Conservation (phyloP, 345 rosid species). For the Geranium rotundifolium region DNA sequence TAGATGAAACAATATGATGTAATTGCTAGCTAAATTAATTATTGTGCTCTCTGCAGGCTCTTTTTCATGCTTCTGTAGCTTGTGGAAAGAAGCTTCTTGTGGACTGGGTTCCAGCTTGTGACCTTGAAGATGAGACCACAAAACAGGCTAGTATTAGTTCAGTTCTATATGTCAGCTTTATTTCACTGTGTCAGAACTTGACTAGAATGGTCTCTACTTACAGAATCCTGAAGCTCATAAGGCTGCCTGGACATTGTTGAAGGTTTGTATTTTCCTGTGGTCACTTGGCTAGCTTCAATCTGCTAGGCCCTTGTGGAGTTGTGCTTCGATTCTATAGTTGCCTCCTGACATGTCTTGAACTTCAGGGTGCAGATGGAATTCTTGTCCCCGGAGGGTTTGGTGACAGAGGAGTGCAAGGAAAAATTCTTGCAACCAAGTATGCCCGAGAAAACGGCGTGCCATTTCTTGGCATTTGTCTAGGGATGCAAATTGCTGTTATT, state of each 20-base stretch:
- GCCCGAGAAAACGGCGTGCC: slow-evolving; percentile 87
- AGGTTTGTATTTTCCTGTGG: slow-evolving; percentile 33
- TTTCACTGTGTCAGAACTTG: slow-evolving; percentile 11
- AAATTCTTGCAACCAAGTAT: slow-evolving; percentile 76
- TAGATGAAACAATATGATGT: neutral
- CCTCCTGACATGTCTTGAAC: slow-evolving; percentile 9
- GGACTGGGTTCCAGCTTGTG: slow-evolving; percentile 84
- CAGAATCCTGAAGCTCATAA: slow-evolving; percentile 70
- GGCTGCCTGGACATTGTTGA: slow-evolving; percentile 68
- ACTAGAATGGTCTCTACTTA: slow-evolving; percentile 9
- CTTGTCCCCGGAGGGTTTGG: slow-evolving; percentile 99
- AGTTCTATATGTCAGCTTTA: slow-evolving; percentile 1
- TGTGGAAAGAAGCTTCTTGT: slow-evolving; percentile 60
- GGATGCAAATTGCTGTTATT: slow-evolving; percentile 95
- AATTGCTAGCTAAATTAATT: slow-evolving; percentile 2
- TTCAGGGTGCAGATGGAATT: slow-evolving; percentile 85
- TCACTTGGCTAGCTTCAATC: slow-evolving; percentile 1
- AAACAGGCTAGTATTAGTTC: slow-evolving; percentile 38
- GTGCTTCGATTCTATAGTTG: neutral
- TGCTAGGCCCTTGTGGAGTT: neutral
- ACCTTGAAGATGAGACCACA: slow-evolving; percentile 53
- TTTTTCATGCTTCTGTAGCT: slow-evolving; percentile 84
- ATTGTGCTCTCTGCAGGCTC: slow-evolving; percentile 48
- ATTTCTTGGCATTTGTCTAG: slow-evolving; percentile 88
- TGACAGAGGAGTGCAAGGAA: slow-evolving; percentile 86